Evolutionary conservation across 768 basidiomycete species (phyloP).

Genomic region (Piloderma croceum): DNA sequence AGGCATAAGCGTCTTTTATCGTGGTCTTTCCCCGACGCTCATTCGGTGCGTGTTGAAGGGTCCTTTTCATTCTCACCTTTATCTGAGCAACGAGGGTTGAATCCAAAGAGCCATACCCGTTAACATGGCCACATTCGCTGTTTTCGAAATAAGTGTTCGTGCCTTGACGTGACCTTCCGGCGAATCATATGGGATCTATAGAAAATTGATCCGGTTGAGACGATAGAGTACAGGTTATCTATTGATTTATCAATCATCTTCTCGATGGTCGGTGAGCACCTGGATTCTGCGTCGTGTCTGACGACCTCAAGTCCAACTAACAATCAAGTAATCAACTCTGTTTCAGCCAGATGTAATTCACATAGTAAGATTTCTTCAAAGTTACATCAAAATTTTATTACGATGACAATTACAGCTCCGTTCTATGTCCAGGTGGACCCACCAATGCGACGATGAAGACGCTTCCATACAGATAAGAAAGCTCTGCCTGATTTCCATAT

Average conservation of each 20-base stretch:
- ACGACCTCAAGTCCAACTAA: too few relatives aligned
- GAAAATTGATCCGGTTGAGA: too few relatives aligned
- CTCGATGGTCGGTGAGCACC: too few relatives aligned
- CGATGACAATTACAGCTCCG: background rate
- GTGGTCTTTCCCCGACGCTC: conserved; percentile 74
- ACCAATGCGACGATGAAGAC: conserved; percentile 12
- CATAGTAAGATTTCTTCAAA: too few relatives aligned
- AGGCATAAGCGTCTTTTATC: conserved; percentile 66
- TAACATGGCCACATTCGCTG: conserved; percentile 78
- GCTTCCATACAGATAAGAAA: conserved; percentile 14
- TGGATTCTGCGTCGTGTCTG: too few relatives aligned
- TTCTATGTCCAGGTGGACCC: background rate
- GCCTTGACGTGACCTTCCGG: conserved; percentile 27
- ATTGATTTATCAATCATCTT: too few relatives aligned
- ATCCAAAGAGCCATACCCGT: conserved; percentile 66
- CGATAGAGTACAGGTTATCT: too few relatives aligned
- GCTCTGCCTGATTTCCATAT: conserved; percentile 16
- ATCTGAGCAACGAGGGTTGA: too few relatives aligned
- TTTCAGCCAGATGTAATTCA: too few relatives aligned
- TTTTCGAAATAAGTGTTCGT: conserved; percentile 59
- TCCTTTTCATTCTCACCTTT: background rate
- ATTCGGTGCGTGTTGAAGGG: conserved; percentile 49
- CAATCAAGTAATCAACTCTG: too few relatives aligned
- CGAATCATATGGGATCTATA: too few relatives aligned
- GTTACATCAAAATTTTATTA: too few relatives aligned